phyloP scores from a whole-genome alignment of 495 filamentous ascomycete genomes.

The Talaromyces stipitatus region DNA sequence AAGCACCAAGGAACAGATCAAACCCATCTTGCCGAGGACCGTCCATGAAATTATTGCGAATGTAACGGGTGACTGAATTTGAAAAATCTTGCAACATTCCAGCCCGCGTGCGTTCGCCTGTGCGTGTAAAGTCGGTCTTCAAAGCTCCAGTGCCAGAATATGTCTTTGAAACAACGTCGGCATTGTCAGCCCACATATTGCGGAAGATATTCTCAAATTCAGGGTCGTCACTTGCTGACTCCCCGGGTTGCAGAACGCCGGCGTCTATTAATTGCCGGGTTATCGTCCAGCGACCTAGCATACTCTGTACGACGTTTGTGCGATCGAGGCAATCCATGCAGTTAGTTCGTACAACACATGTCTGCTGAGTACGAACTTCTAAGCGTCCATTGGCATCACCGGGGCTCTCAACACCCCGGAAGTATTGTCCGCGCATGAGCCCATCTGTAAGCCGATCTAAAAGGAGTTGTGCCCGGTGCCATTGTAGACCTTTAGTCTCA shows the following conservation, averaged over 20 bases:
- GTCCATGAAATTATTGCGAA: conserved; percentile 86
- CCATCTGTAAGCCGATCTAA: conserved; percentile 70
- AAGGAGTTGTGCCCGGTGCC: conserved; percentile 84
- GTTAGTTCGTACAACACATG: conserved; percentile 86
- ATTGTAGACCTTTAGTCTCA: conserved; percentile 88
- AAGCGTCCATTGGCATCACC: conserved; percentile 59
- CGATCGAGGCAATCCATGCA: conserved; percentile 99
- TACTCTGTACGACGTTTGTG: conserved; percentile 94
- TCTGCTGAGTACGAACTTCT: conserved; percentile 72
- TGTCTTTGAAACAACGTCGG: conserved; percentile 82
- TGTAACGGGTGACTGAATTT: conserved; percentile 77
- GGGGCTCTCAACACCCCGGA: conserved; percentile 82
- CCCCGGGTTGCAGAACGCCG: conserved; percentile 62
- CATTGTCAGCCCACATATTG: conserved; percentile 97
- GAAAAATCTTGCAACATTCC: conserved; percentile 75
- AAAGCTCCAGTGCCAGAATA: conserved; percentile 94
- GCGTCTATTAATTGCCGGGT: conserved; percentile 79
- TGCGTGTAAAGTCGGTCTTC: conserved; percentile 93
- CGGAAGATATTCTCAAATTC: conserved; percentile 84
- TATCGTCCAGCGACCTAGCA: conserved; percentile 83
- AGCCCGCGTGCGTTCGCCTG: conserved; percentile 73
- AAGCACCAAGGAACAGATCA: conserved; percentile 84
- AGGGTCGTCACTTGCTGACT: conserved; percentile 60
- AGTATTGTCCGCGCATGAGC: conserved; percentile 74
- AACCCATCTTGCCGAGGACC: conserved; percentile 91